Percentiles rank a stretch among this genome's conserved stretches.
phyloP scores from a whole-genome alignment of 23 red algal genomes.

The Gracilaria domingensis region DNA sequence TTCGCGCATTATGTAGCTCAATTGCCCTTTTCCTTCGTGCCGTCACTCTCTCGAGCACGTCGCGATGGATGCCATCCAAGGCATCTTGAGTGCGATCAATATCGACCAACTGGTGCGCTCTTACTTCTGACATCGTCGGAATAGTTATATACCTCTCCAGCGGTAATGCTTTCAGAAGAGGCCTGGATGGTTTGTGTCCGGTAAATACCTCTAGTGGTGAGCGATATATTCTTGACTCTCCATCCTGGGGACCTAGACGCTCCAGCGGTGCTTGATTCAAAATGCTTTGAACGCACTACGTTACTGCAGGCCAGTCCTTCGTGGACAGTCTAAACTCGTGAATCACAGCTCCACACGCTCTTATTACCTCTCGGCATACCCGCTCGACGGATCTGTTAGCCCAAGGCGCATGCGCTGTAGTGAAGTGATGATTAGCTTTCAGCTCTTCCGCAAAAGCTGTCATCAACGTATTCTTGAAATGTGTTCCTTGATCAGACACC shows the following conservation, averaged over 20 bases:
- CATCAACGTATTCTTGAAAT: background rate
- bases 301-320: too few relatives aligned
- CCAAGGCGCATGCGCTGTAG: slow-evolving; percentile 9
- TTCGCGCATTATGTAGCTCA: slow-evolving; percentile 38
- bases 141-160: background rate
- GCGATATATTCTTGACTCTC: background rate
- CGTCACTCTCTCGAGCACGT: background rate
- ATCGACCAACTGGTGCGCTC: background rate
- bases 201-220: slow-evolving; percentile 16
- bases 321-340: too few relatives aligned
- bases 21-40: background rate
- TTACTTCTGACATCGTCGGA: background rate
- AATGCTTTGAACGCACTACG: background rate
- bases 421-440: background rate
- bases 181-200: background rate
- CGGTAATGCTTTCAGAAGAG: slow-evolving; percentile 26
- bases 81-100: slow-evolving; percentile 12
- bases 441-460: background rate
- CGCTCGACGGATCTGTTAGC: slow-evolving; percentile 44
- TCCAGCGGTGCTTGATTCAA: slow-evolving; percentile 15
- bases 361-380: slow-evolving; percentile 26
- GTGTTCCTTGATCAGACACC: too few relatives aligned
- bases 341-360: too few relatives aligned
- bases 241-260: background rate
- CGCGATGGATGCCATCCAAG: slow-evolving; percentile 36